Percentiles rank a stretch among this genome's conserved stretches.
These are phyloP conservation scores for Byssochlamys sp. DNA, from an alignment of 2,329 filamentous ascomycete genomes.

Conservation along the genomic window DNA sequence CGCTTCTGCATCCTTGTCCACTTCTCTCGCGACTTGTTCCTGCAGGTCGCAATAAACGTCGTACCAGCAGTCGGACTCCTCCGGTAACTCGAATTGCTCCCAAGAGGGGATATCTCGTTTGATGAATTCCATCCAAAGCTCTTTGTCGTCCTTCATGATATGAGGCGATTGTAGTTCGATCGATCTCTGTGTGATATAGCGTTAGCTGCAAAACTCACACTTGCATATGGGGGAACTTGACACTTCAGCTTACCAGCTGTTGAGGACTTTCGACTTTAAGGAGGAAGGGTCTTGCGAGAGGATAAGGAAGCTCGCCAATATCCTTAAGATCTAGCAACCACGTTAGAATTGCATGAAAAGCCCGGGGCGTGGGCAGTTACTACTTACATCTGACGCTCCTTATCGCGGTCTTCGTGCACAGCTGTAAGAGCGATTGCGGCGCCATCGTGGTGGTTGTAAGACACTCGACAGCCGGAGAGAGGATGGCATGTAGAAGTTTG, in stretches of 20 bases:
- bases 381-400: constrained; percentile 29
- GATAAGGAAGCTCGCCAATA: constrained; percentile 62
- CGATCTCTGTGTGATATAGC: constrained; percentile 28
- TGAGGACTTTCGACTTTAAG: constrained; percentile 59
- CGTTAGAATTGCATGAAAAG: constrained; percentile 1
- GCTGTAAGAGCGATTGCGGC: constrained; percentile 24
- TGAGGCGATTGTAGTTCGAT: constrained; percentile 72
- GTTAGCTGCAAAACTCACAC: constrained; percentile 4
- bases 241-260: constrained; percentile 52
- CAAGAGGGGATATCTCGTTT: constrained; percentile 63
- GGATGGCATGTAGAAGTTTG: constrained; percentile 5
- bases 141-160: constrained; percentile 56
- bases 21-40: constrained; percentile 47
- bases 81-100: constrained; percentile 56
- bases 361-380: background rate
- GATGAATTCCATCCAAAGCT: constrained; percentile 74
- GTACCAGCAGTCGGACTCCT: constrained; percentile 62
- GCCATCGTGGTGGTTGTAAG: constrained; percentile 19
- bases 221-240: background rate
- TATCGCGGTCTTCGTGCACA: constrained; percentile 27
- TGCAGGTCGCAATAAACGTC: constrained; percentile 65
- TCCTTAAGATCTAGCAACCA: constrained; percentile 48
- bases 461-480: constrained; percentile 12
- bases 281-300: constrained; percentile 58
- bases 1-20: constrained; percentile 49